Evolutionary conservation across 108 stramenopile genomes (phyloP).

Genomic region (Skeletonema grethae): DNA sequence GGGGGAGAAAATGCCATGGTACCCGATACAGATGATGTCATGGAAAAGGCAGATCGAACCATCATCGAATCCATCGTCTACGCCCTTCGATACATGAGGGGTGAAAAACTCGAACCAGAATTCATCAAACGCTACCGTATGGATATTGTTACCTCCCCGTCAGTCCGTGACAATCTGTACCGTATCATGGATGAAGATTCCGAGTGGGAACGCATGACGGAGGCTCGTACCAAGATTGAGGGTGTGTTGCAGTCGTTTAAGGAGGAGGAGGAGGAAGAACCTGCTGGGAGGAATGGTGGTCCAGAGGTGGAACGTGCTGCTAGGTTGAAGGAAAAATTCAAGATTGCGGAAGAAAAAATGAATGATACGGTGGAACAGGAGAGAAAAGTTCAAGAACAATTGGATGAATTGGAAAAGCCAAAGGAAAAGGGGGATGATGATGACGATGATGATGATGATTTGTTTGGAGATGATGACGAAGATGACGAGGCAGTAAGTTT

Average conservation of each 20-base stretch:
- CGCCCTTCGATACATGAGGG: constrained; percentile 75
- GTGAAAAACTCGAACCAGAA: constrained; percentile 79
- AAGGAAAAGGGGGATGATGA: constrained; percentile 37
- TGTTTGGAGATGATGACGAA: constrained; percentile 60
- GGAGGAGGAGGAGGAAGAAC: constrained; percentile 49
- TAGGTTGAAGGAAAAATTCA: constrained; percentile 56
- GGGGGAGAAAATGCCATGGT: constrained; percentile 30
- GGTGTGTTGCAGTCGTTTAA: constrained; percentile 43
- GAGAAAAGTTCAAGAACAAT: constrained; percentile 56
- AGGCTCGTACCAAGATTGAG: constrained; percentile 72
- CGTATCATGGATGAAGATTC: constrained; percentile 82
- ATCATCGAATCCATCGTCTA: constrained; percentile 70
- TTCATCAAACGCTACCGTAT: constrained; percentile 82
- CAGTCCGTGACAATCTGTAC: constrained; percentile 77
- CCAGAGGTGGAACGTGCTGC: constrained; percentile 28
- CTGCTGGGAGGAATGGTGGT: constrained; percentile 15
- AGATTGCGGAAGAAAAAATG: constrained; percentile 55
- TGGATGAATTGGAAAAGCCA: constrained; percentile 53
- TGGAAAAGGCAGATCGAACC: constrained; percentile 50
- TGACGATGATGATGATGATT: constrained; percentile 50
- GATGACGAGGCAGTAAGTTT: constrained; percentile 62
- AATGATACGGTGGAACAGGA: constrained; percentile 67
- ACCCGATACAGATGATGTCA: constrained; percentile 32
- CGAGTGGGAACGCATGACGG: constrained; percentile 76
- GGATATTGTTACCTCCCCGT: constrained; percentile 71